A percentile compares a stretch with the other conserved stretches of the same genome.
These are phyloP conservation scores for Geotrichum candidum DNA, from an alignment of 1,139 yeast species.

Conservation along the genomic window DNA sequence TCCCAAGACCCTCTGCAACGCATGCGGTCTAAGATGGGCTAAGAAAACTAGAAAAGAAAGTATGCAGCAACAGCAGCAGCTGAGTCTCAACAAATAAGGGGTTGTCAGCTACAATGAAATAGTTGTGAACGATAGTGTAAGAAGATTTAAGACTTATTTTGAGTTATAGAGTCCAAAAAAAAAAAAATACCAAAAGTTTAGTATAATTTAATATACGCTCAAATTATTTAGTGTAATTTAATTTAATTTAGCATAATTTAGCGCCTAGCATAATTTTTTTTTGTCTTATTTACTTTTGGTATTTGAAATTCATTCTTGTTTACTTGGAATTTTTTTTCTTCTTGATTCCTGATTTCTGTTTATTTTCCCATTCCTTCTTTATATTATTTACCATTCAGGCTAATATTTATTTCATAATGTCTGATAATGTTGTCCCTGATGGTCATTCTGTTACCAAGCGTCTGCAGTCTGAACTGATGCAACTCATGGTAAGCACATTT, in stretches of 20 bases:
- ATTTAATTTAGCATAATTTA: neutral
- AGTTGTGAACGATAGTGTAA: neutral
- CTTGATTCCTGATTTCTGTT: neutral
- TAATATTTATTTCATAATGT: constrained; percentile 5
- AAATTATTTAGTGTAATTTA: neutral
- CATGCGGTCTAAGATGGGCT: constrained; percentile 56
- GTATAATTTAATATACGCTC: neutral
- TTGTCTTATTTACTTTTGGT: neutral
- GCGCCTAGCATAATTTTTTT: neutral
- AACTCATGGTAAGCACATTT: constrained; percentile 37
- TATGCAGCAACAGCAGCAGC: constrained; percentile 11
- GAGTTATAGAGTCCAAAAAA: neutral
- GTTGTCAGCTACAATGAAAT: neutral
- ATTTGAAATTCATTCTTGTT: neutral
- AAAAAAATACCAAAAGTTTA: neutral
- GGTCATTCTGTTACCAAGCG: constrained; percentile 44
- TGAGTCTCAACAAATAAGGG: neutral
- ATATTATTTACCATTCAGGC: neutral
- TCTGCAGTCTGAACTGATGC: constrained; percentile 47
- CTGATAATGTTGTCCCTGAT: constrained; percentile 27
- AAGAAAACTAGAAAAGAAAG: constrained; percentile 33
- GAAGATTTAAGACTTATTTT: neutral
- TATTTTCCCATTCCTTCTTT: neutral
- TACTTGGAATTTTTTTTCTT: neutral
- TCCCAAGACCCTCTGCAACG: constrained; percentile 57